Evolutionary conservation across 495 filamentous ascomycete species (phyloP), one percentile per base, ranked within the genome.

Genomic region (Xylaria longipes): DNA sequence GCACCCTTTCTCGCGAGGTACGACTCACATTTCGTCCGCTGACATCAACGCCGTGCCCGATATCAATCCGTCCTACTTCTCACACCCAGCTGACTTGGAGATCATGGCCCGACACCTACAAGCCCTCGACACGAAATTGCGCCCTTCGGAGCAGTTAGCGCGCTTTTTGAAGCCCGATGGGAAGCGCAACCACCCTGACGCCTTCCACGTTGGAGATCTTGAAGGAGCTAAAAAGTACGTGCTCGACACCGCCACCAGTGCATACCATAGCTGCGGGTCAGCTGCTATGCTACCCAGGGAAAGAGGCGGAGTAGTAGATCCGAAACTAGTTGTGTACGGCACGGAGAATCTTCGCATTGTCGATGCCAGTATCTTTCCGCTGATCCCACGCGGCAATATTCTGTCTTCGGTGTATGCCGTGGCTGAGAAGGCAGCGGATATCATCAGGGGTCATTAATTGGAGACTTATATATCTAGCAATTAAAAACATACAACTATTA

Each of bases 51-150:
- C 78, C 25, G 90, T 92, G 35, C 94, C 94, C 4, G 81, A 89
- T 61, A 92, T 97, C 74, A 83, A 90, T 69, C 87, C 87, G 3
- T 82, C 81, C 35, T 90, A 88, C 75, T 84, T 87, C 75, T 79
- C 82, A 70, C 76, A 89, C 65, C 82, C 84, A 3, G 78, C 84
- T 25, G 89, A 91, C 71, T 20, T 84, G 43, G 80, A 85, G 68
- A 80, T 86, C n/a, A 79, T 86, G 46, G 82, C 80, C 15, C 81
- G 84, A 3, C 56, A 70, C 45, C 22, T 70, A 6, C 39, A 70
- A 20, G 68, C 39, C 11, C 43, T 63, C 15, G 68, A 70, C 15
- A 41, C 41, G 1, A 63, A 63, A 46, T 31, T 64, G 31, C 58
- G 57, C 8, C 25, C 31, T 37, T 37, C 58, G 43, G 15, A 63